Percentiles rank a stretch among this genome's conserved stretches.
Evolutionary conservation across 2,329 filamentous ascomycete genomes (phyloP).

Genomic region (Chaetomium sp.): DNA sequence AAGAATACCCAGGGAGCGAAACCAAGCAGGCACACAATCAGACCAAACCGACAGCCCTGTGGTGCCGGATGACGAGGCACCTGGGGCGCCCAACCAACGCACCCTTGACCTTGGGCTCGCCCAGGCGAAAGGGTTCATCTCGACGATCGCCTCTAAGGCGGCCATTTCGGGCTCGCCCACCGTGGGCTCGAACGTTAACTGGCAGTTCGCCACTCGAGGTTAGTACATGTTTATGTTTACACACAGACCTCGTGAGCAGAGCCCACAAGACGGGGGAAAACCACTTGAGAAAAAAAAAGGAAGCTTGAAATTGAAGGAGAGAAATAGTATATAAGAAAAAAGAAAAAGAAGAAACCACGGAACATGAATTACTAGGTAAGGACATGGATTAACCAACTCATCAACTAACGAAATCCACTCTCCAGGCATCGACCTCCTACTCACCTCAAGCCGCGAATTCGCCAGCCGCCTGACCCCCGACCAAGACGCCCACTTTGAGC

Average conservation of each 20-base stretch:
- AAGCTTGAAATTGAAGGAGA: not conserved
- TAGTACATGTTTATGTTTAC: too few relatives aligned
- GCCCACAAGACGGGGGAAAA: too few relatives aligned
- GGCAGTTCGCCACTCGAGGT: slow-evolving; percentile 24
- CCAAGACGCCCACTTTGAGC: slow-evolving; percentile 50
- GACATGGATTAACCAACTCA: not conserved
- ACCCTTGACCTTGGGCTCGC: not conserved
- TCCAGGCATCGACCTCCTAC: slow-evolving; percentile 49
- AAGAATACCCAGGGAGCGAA: too few relatives aligned
- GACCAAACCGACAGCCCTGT: too few relatives aligned
- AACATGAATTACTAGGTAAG: too few relatives aligned
- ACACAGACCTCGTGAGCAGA: too few relatives aligned
- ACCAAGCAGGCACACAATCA: too few relatives aligned
- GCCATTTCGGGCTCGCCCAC: not conserved
- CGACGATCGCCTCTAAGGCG: slow-evolving; percentile 1
- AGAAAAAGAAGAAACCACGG: too few relatives aligned
- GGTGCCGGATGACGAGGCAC: too few relatives aligned
- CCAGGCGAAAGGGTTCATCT: slow-evolving; percentile 1
- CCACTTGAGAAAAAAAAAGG: too few relatives aligned
- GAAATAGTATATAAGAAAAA: not conserved
- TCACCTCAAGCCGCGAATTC: slow-evolving; percentile 47
- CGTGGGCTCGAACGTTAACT: slow-evolving; percentile 20
- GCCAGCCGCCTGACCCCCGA: slow-evolving; percentile 37
- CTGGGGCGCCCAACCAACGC: not conserved
- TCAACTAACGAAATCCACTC: not conserved